Percentiles rank a stretch among this genome's conserved stretches.
phyloP scores from a whole-genome alignment of 495 filamentous ascomycete genomes.

The Neurospora tetraspora region DNA sequence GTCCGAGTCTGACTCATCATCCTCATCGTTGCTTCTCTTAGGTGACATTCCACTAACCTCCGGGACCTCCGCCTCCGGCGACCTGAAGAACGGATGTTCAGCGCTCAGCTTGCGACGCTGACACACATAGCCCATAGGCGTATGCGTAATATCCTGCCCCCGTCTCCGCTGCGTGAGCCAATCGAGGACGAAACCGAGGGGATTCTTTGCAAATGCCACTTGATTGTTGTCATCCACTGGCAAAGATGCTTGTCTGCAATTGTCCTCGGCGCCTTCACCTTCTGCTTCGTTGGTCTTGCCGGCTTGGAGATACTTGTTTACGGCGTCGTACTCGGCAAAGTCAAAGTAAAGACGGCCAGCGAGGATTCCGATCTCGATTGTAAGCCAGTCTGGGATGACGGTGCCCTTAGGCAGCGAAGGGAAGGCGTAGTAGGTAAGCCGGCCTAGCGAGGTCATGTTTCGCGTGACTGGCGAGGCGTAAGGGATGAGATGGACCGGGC shows the following conservation, averaged over 20 bases:
- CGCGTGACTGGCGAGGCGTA: conserved; percentile 46
- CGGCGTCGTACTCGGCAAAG: conserved; percentile 23
- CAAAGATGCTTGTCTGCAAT: not conserved
- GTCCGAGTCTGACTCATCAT: not conserved
- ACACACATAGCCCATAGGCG: conserved; percentile 47
- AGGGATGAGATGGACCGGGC: conserved; percentile 22
- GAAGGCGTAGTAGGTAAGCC: conserved; percentile 35
- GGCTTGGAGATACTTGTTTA: not conserved
- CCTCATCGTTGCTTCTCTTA: not conserved
- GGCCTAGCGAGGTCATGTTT: conserved; percentile 44
- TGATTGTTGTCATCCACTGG: not conserved
- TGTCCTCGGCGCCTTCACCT: not conserved
- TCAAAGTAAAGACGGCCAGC: conserved; percentile 47
- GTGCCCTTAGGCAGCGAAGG: conserved; percentile 31
- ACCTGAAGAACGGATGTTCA: not conserved
- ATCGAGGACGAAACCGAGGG: conserved; percentile 36
- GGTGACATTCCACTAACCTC: not conserved
- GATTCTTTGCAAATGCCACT: conserved; percentile 16
- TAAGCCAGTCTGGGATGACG: conserved; percentile 33
- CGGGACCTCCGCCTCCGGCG: not conserved
- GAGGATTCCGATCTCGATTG: conserved; percentile 45
- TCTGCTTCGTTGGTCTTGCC: not conserved
- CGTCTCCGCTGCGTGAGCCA: conserved; percentile 42
- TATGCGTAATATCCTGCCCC: conserved; percentile 42
- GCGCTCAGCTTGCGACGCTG: not conserved